phyloP scores from a whole-genome alignment of 2,329 filamentous ascomycete species.

The Fusarium sororula region DNA sequence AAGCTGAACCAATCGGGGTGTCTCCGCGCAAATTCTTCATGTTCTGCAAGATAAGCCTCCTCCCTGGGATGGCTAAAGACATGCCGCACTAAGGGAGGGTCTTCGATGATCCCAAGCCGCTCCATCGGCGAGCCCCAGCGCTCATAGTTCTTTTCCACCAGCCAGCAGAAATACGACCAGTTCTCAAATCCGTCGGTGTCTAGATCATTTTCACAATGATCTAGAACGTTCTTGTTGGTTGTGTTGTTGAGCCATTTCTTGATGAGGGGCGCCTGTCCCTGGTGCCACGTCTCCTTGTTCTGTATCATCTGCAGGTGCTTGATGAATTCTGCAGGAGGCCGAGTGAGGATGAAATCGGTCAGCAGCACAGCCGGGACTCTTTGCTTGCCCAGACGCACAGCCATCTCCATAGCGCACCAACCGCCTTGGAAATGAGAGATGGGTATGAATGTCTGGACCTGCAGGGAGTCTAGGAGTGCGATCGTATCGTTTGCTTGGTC shows the following conservation, averaged over 20 bases:
- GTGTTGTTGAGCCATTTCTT: not conserved
- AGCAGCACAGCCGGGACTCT: not conserved
- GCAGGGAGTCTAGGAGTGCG: not conserved
- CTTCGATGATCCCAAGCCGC: not conserved
- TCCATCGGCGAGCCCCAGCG: not conserved
- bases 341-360: not conserved
- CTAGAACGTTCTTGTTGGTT: not conserved
- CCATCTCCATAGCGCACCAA: not conserved
- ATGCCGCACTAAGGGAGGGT: not conserved
- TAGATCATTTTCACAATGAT: not conserved
- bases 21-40: not conserved
- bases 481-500: not conserved
- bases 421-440: not conserved
- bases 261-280: not conserved
- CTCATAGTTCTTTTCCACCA: not conserved
- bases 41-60: not conserved
- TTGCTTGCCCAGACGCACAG: fast-evolving
- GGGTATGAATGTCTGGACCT: not conserved
- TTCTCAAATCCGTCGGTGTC: not conserved
- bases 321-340: not conserved
- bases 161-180: not conserved
- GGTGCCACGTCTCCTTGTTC: not conserved
- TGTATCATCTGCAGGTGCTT: not conserved
- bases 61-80: not conserved
- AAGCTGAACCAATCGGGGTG: not conserved